phyloP scores from a whole-genome alignment of 352 stramenopile genomes.

The Sclerospora graminicola region DNA sequence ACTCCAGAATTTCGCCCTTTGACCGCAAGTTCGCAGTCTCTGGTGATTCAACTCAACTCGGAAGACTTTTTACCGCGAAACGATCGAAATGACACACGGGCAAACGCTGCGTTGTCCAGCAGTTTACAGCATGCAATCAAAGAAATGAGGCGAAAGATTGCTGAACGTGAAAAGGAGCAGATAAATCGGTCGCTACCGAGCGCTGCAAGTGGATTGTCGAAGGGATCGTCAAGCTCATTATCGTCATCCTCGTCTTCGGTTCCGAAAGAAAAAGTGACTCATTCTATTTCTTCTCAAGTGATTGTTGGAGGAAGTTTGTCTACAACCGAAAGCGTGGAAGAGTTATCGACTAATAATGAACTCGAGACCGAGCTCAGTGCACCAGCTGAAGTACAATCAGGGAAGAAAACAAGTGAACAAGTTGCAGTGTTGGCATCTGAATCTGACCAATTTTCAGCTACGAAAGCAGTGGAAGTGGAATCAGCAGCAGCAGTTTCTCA shows the following conservation, averaged over 20 bases:
- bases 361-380: neutral
- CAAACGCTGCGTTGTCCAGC: slow-evolving; percentile 2
- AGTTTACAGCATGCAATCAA: slow-evolving; percentile 30
- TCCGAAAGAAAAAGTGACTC: slow-evolving; percentile 4
- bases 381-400: slow-evolving; percentile 2
- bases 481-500: slow-evolving; percentile 2
- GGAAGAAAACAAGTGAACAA: neutral
- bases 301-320: slow-evolving; percentile 1
- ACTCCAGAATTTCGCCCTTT: slow-evolving; percentile 38
- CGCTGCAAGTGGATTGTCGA: slow-evolving; percentile 6
- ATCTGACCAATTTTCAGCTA: neutral
- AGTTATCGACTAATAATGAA: neutral
- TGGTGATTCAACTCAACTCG: slow-evolving; percentile 51
- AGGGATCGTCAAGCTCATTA: slow-evolving; percentile 7
- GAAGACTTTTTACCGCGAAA: slow-evolving; percentile 36
- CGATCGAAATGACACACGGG: slow-evolving; percentile 6
- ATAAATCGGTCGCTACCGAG: slow-evolving; percentile 15
- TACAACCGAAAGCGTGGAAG: neutral
- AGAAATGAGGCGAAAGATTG: slow-evolving; percentile 45
- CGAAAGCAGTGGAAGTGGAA: neutral
- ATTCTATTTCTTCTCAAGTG: too few species aligned
- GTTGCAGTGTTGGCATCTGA: neutral
- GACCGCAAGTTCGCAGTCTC: slow-evolving; percentile 52
- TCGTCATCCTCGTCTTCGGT: slow-evolving; percentile 9
- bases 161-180: slow-evolving; percentile 33